Evolutionary conservation across 495 filamentous ascomycete genomes (phyloP).

Genomic region (Sordaria brevicollis): DNA sequence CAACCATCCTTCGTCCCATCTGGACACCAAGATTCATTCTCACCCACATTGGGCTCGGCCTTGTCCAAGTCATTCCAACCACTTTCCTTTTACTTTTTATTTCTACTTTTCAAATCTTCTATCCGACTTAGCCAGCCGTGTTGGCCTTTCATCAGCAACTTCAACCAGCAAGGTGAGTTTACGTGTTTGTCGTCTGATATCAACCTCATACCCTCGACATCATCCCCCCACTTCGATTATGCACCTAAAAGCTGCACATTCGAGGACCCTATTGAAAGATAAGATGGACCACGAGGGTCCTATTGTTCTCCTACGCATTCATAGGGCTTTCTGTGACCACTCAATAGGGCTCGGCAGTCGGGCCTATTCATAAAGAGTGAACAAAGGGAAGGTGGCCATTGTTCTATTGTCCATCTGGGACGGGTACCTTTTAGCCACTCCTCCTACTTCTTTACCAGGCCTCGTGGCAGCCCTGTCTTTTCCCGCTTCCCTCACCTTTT

Average conservation of each 20-base stretch:
- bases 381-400: background rate
- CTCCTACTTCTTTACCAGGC: constrained; percentile 2
- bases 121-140: background rate
- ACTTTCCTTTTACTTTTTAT: background rate
- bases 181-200: background rate
- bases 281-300: background rate
- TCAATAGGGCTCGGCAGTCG: background rate
- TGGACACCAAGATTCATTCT: background rate
- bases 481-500: constrained; percentile 7
- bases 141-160: background rate
- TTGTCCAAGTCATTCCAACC: background rate
- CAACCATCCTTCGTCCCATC: background rate
- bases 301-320: background rate
- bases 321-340: background rate
- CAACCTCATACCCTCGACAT: background rate
- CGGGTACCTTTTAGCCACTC: background rate
- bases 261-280: background rate
- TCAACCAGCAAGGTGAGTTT: background rate
- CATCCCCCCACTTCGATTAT: background rate
- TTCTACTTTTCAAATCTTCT: background rate
- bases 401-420: background rate
- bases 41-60: background rate
- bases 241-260: background rate
- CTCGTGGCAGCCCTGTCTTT: constrained; percentile 3
- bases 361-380: background rate